Evolutionary conservation across 2,329 filamentous ascomycete species (phyloP), one percentile per base, ranked within the genome.

Genomic region (Biscogniauxia sp.): DNA sequence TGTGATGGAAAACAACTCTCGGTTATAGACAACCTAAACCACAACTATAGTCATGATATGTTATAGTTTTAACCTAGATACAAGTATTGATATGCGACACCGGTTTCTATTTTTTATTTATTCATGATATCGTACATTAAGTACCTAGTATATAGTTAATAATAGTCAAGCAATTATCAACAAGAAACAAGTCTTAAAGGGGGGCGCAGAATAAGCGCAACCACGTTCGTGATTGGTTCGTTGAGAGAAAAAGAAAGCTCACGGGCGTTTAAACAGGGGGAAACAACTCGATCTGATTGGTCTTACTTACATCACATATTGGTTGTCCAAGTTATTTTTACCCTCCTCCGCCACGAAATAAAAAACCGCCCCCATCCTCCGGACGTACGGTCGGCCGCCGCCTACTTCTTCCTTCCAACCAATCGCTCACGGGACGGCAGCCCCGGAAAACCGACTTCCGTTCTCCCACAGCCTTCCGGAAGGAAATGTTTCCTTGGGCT

Each of bases 381-480:
- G 37, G 37, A 6, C 17, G 37, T 45, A 3, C 37, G 17, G 37
- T 45, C 37, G 37, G 37, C 11, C 37, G 37, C 11, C 37, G 17
- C 37, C 37, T 45, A 45, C n/a, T n/a, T n/a, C n/a, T n/a, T n/a
- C n/a, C n/a, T n/a, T n/a, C n/a, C n/a, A n/a, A n/a, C 37, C 37
- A 45, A 45, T 45, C 37, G 37, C 37, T 45, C 37, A n/a, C 37
- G 15, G 37, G 13, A 45, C 37, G 37, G 37, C 37, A 13, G 37
- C 13, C 37, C 5, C 37, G 37, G 37, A 15, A 45, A 45, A 2
- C 37, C 15, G 50, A 25, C 50, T 51, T 51, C 62, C 60, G 61
- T 20, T 28, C 28, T 20, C 56, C 52, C 64, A 63, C 60, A 61
- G 60, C 64, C 64, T 55, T 49, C 7, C 62, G 64, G 64, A 61